Conservation (phyloP, 768 basidiomycete species). For the Boletus rubescentipes region DNA sequence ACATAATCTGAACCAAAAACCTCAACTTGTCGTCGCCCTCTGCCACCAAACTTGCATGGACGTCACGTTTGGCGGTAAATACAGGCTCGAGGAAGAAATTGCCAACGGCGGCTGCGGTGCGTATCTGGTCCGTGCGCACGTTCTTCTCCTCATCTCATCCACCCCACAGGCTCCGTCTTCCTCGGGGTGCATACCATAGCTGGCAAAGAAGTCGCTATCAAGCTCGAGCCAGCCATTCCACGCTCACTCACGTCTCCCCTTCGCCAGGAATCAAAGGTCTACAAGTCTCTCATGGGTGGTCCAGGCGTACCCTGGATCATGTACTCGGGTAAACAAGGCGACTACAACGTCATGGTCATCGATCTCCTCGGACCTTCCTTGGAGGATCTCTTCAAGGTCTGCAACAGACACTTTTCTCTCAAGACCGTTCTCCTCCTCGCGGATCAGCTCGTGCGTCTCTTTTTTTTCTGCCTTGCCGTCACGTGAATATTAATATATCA, state of each 20-base stretch:
- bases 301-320: slow-evolving; percentile 90
- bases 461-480: neutral
- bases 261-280: slow-evolving; percentile 87
- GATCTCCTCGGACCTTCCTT: slow-evolving; percentile 91
- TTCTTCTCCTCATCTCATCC: slow-evolving; percentile 5
- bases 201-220: slow-evolving; percentile 83
- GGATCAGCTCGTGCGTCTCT: slow-evolving; percentile 80
- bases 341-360: slow-evolving; percentile 98
- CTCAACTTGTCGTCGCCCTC: slow-evolving; percentile 7
- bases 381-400: slow-evolving; percentile 85
- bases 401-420: slow-evolving; percentile 88
- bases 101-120: slow-evolving; percentile 78
- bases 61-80: slow-evolving; percentile 68
- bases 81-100: slow-evolving; percentile 76
- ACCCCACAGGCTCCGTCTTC: slow-evolving; percentile 63
- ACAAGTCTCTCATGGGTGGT: slow-evolving; percentile 87
- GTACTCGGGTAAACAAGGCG: slow-evolving; percentile 87
- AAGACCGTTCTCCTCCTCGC: slow-evolving; percentile 93
- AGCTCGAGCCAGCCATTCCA: slow-evolving; percentile 66
- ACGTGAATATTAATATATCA: slow-evolving; percentile 9
- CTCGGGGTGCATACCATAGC: slow-evolving; percentile 77
- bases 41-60: slow-evolving; percentile 28
- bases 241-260: slow-evolving; percentile 56
- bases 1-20: slow-evolving; percentile 24
- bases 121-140: slow-evolving; percentile 47